phyloP scores from a whole-genome alignment of 345 rosid genomes.

The Corymbia maculata region DNA sequence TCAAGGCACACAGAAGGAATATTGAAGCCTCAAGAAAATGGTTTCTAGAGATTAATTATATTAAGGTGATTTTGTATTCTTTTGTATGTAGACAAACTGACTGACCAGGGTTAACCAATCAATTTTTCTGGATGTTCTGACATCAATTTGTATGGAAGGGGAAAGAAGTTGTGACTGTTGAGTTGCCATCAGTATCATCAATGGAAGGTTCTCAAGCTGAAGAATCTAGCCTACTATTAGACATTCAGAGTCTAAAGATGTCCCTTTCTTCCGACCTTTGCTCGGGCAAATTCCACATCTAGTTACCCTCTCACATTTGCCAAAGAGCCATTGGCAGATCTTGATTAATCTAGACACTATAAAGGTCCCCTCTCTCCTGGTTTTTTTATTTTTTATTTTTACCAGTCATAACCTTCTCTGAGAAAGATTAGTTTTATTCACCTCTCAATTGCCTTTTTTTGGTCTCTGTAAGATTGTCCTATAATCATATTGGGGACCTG shows the following conservation, averaged over 20 bases:
- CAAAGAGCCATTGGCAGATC: slow-evolving; percentile 94
- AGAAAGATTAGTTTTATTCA: background rate
- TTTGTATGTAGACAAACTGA: background rate
- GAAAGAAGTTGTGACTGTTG: slow-evolving; percentile 51
- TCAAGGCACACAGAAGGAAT: background rate
- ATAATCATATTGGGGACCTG: background rate
- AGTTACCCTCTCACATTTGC: slow-evolving; percentile 79
- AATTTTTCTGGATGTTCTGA: slow-evolving; percentile 62
- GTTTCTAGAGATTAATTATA: background rate
- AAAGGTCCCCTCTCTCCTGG: slow-evolving; percentile 37
- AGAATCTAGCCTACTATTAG: slow-evolving; percentile 25
- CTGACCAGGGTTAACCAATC: slow-evolving; percentile 65
- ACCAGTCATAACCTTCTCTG: background rate
- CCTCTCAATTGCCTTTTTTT: background rate
- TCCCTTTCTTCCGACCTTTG: slow-evolving; percentile 19
- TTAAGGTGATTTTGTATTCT: background rate
- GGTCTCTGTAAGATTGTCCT: background rate
- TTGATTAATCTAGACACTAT: slow-evolving; percentile 88
- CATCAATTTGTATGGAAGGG: slow-evolving; percentile 66
- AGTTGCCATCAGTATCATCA: slow-evolving; percentile 72
- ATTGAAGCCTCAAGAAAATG: background rate
- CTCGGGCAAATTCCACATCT: slow-evolving; percentile 71
- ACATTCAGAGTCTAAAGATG: slow-evolving; percentile 8
- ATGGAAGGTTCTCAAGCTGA: slow-evolving; percentile 37
- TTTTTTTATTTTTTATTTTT: background rate